A percentile compares a stretch with the other conserved stretches of the same genome.
These are phyloP conservation scores for Volvox reticuliferus DNA, from an alignment of 139 green algal species.

Conservation along the genomic window DNA sequence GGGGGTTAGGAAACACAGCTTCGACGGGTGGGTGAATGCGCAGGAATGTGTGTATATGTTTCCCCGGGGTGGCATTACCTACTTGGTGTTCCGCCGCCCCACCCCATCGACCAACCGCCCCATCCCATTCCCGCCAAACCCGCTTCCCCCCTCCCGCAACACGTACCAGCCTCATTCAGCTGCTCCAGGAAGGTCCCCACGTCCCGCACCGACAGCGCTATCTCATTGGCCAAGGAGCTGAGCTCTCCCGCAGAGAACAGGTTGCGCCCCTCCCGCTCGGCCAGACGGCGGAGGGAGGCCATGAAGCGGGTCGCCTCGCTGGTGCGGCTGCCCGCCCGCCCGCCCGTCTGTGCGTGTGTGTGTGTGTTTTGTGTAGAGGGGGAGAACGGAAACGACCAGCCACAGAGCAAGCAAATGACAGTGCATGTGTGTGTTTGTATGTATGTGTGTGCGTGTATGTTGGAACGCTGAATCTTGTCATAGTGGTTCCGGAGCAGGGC, in stretches of 20 bases:
- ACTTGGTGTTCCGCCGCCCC: no score
- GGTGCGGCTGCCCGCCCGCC: conserved; percentile 58
- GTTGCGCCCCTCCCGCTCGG: conserved; percentile 48
- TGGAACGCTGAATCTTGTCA: no score
- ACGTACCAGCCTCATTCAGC: conserved; percentile 83
- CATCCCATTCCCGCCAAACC: neutral
- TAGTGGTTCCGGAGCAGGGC: no score
- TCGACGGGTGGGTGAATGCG: no score
- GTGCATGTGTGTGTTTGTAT: no score
- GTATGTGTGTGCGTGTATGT: no score
- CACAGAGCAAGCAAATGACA: no score
- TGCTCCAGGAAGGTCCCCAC: conserved; percentile 72
- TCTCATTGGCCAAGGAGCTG: conserved; percentile 68
- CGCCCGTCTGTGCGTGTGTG: conserved; percentile 14
- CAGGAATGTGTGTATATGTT: neutral
- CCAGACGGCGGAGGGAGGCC: conserved; percentile 60
- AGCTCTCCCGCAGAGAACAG: conserved; percentile 72
- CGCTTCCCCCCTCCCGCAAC: neutral
- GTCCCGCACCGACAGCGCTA: conserved; percentile 66
- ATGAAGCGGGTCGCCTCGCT: conserved; percentile 79
- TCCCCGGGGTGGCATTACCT: no score
- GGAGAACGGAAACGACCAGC: neutral
- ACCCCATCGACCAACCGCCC: neutral
- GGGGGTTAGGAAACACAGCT: neutral
- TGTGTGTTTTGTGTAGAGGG: neutral